Percentiles rank a stretch among this genome's conserved stretches.
Evolutionary conservation across 2,329 filamentous ascomycete genomes (phyloP).

Genomic region (Xylariaceae sp.): DNA sequence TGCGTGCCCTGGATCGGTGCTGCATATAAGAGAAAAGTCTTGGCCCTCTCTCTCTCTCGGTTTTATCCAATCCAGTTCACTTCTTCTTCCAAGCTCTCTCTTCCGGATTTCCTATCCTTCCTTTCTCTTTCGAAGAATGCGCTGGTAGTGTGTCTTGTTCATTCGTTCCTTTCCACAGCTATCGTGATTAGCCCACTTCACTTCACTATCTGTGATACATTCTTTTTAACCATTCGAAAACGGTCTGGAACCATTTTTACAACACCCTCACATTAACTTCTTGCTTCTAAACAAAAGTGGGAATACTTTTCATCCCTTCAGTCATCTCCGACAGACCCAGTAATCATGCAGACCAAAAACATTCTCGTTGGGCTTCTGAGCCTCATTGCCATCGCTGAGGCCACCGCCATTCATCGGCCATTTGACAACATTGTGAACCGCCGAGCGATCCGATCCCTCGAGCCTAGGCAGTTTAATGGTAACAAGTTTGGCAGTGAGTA

Average conservation of each 20-base stretch:
- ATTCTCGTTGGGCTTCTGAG: slow-evolving; percentile 56
- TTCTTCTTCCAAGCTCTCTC: slow-evolving; percentile 38
- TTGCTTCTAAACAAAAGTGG: slow-evolving; percentile 30
- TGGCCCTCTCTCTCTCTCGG: slow-evolving; percentile 45
- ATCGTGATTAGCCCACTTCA: slow-evolving; percentile 44
- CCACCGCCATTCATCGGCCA: slow-evolving; percentile 49
- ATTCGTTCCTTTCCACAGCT: slow-evolving; percentile 53
- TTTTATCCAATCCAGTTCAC: slow-evolving; percentile 26
- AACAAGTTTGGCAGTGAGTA: slow-evolving; percentile 27
- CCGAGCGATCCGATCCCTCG: slow-evolving; percentile 42
- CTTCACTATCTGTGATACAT: slow-evolving; percentile 51
- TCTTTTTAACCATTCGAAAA: slow-evolving; percentile 49
- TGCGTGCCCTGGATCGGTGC: slow-evolving; percentile 27
- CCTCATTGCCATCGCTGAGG: slow-evolving; percentile 53
- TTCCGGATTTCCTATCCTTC: slow-evolving; percentile 39
- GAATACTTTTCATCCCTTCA: slow-evolving; percentile 24
- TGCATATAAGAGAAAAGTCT: slow-evolving; percentile 50
- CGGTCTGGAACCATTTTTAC: slow-evolving; percentile 59
- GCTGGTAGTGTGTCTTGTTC: slow-evolving; percentile 58
- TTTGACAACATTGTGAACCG: slow-evolving; percentile 40
- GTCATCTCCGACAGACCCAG: slow-evolving; percentile 25
- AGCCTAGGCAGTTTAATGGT: slow-evolving; percentile 48
- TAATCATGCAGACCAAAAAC: slow-evolving; percentile 58
- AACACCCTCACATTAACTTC: slow-evolving; percentile 37
- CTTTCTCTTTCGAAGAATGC: slow-evolving; percentile 47